Conservation (phyloP, 257 asterid species). For the Anisodus tanguticus region DNA sequence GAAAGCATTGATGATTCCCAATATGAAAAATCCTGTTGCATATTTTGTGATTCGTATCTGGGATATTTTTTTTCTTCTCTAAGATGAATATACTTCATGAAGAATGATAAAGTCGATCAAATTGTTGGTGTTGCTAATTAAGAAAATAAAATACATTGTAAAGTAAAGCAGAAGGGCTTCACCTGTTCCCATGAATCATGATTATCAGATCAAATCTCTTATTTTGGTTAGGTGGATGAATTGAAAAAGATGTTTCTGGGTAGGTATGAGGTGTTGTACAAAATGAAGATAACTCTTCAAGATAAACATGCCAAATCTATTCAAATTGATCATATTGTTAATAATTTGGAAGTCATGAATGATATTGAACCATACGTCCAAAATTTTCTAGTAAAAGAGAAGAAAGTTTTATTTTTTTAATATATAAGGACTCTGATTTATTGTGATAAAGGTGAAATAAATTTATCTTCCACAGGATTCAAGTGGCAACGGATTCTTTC, state of each 20-base stretch:
- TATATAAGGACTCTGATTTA: not conserved
- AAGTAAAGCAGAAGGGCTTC: not conserved
- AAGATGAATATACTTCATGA: not conserved
- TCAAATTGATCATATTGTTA: not conserved
- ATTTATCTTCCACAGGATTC: not conserved
- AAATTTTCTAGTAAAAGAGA: too few relatives aligned
- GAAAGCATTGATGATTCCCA: conserved; percentile 13
- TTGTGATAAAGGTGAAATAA: not conserved
- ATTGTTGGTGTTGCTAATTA: not conserved
- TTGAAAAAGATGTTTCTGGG: not conserved
- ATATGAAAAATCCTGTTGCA: not conserved
- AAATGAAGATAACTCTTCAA: not conserved
- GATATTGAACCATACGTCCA: not conserved
- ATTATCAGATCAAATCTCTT: not conserved
- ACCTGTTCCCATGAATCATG: not conserved
- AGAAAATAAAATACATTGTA: not conserved
- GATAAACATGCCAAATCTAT: not conserved
- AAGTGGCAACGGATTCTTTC: too few relatives aligned
- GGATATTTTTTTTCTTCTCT: not conserved
- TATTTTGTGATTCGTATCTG: not conserved
- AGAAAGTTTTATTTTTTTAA: not conserved
- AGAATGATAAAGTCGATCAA: not conserved
- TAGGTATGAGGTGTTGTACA: not conserved
- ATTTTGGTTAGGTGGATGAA: not conserved
- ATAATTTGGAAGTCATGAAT: not conserved